Evolutionary conservation across 495 filamentous ascomycete species (phyloP).

Genomic region (Aspergillus bridgeri): DNA sequence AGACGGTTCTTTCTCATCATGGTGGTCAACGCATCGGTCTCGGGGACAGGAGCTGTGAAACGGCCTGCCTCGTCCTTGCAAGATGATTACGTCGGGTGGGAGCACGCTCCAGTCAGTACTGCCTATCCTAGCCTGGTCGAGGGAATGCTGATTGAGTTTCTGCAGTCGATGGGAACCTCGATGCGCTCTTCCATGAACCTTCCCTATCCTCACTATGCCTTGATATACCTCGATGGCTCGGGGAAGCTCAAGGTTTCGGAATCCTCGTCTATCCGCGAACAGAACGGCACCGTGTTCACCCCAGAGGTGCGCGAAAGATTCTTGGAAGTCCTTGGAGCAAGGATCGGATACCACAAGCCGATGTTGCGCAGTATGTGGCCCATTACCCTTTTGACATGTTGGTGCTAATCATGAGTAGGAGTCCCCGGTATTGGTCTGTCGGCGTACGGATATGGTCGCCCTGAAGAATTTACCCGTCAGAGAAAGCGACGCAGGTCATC

Average conservation of each 20-base stretch:
- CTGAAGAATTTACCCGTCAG: constrained; percentile 26
- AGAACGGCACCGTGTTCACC: constrained; percentile 35
- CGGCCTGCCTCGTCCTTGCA: constrained; percentile 33
- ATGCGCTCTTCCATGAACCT: constrained; percentile 28
- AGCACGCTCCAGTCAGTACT: constrained; percentile 33
- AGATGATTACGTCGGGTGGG: constrained; percentile 35
- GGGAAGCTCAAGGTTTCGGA: constrained; percentile 36
- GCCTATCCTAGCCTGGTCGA: not conserved
- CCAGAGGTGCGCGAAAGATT: constrained; percentile 38
- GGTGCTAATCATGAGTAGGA: constrained; percentile 7
- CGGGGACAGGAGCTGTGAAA: constrained; percentile 32
- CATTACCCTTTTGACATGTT: not conserved
- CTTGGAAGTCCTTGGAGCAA: constrained; percentile 33
- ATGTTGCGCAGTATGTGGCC: constrained; percentile 26
- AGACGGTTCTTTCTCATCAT: constrained; percentile 20
- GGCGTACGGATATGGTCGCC: constrained; percentile 9
- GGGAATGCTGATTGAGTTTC: not conserved
- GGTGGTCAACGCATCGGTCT: constrained; percentile 33
- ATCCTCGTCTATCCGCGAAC: constrained; percentile 37
- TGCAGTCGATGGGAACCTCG: constrained; percentile 33
- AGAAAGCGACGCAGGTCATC: constrained; percentile 34
- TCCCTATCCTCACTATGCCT: constrained; percentile 37
- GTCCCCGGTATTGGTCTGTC: constrained; percentile 9
- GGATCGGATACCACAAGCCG: constrained; percentile 30
- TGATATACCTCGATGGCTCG: constrained; percentile 42